Evolutionary conservation across 1,284 basidiomycete genomes (phyloP).

Genomic region (Uromyces viciae-fabae): DNA sequence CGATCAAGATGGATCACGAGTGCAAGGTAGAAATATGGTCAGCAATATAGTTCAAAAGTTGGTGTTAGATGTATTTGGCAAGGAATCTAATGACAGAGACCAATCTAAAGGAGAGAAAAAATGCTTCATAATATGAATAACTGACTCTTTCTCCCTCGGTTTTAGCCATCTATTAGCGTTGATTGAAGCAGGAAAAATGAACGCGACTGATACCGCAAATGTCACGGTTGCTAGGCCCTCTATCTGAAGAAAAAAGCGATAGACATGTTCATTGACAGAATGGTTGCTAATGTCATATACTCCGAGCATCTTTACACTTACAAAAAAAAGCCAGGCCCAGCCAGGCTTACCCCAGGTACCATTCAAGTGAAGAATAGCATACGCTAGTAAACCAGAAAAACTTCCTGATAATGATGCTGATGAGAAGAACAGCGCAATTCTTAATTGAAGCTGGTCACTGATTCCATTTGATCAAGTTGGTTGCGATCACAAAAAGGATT

Average conservation of each 20-base stretch:
- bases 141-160: neutral
- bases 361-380: conserved; percentile 18
- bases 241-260: neutral
- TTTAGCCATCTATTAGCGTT: neutral
- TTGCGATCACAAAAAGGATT: no score
- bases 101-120: no score
- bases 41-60: no score
- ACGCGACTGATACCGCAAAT: neutral
- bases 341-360: neutral
- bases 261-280: neutral
- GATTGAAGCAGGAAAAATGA: conserved; percentile 15
- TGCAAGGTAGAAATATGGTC: neutral
- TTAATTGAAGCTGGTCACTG: conserved; percentile 8
- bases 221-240: neutral
- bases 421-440: conserved; percentile 23
- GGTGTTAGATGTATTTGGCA: no score
- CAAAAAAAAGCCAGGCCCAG: conserved; percentile 32
- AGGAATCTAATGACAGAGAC: no score
- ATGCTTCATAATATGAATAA: no score
- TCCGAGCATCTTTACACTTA: neutral
- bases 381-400: conserved; percentile 30
- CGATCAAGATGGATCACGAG: neutral
- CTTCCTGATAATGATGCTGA: conserved; percentile 15
- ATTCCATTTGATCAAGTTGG: no score
- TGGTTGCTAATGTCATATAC: neutral